Evolutionary conservation across 805 yeast species (phyloP).

Genomic region (Pichia phayaonensis): DNA sequence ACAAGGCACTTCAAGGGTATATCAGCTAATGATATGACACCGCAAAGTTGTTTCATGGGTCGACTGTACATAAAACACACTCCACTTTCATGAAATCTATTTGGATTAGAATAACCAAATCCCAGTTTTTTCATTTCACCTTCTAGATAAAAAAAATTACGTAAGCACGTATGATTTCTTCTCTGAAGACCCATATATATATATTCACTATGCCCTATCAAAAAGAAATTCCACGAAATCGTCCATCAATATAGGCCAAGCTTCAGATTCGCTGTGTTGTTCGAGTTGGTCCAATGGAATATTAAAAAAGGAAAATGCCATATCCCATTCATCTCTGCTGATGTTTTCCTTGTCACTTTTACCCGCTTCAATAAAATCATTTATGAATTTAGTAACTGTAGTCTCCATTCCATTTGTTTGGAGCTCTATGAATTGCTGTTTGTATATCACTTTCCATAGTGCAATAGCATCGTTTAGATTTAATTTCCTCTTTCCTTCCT

Average conservation of each 20-base stretch:
- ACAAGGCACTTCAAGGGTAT: no score
- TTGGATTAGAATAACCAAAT: no score
- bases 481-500: slow-evolving; percentile 49
- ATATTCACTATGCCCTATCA: background rate
- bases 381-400: slow-evolving; percentile 25
- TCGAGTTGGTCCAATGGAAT: slow-evolving; percentile 27
- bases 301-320: slow-evolving; percentile 32
- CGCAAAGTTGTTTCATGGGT: no score
- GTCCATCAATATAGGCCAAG: slow-evolving; percentile 92
- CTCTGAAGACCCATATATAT: no score
- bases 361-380: slow-evolving; percentile 48
- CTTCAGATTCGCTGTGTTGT: slow-evolving; percentile 67
- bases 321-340: slow-evolving; percentile 76
- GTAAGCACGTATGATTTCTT: background rate
- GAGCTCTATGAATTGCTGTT: background rate
- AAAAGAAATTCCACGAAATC: slow-evolving; percentile 54
- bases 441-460: slow-evolving; percentile 64
- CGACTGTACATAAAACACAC: no score
- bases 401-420: slow-evolving; percentile 23
- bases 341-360: slow-evolving; percentile 39
- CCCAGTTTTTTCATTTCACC: no score
- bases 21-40: no score
- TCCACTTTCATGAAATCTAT: no score
- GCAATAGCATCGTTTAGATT: slow-evolving; percentile 55
- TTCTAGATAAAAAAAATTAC: background rate